Evolutionary conservation across 2,329 filamentous ascomycete genomes (phyloP).

Genomic region (Talaromyces rugulosus): DNA sequence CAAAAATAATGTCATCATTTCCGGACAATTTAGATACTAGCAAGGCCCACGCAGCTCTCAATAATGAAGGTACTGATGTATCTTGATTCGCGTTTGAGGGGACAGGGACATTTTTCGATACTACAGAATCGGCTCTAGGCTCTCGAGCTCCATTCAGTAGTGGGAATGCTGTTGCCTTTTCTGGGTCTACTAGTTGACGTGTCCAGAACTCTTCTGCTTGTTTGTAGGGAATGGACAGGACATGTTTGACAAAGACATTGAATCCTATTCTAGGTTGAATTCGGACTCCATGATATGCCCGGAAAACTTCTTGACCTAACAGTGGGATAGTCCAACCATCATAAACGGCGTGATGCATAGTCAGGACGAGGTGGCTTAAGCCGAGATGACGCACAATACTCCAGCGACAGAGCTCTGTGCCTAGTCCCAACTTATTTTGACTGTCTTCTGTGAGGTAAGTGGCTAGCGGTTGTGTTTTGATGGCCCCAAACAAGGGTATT

Average conservation of each 20-base stretch:
- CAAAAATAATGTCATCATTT: slow-evolving; percentile 37
- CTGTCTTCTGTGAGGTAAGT: too few relatives aligned
- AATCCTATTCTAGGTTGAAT: neutral
- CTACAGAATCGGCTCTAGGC: neutral
- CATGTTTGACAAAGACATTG: neutral
- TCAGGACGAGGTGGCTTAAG: too few relatives aligned
- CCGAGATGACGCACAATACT: slow-evolving; percentile 27
- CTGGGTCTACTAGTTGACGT: neutral
- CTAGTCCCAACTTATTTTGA: slow-evolving; percentile 1
- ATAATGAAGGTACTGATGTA: neutral
- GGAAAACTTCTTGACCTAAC: slow-evolving; percentile 33
- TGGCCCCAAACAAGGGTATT: too few relatives aligned
- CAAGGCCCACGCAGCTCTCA: slow-evolving; percentile 5
- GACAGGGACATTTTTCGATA: neutral
- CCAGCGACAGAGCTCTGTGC: slow-evolving; percentile 19
- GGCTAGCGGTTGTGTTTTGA: too few relatives aligned
- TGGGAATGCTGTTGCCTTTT: neutral
- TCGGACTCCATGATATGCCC: slow-evolving; percentile 19
- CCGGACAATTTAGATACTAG: slow-evolving; percentile 11
- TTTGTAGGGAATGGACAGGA: neutral
- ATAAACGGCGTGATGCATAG: too few relatives aligned
- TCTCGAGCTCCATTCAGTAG: neutral
- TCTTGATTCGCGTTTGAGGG: too few relatives aligned
- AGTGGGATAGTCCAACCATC: too few relatives aligned
- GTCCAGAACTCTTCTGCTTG: neutral